Conservation (phyloP, 306 rosid species). For the Rosa rugosa region DNA sequence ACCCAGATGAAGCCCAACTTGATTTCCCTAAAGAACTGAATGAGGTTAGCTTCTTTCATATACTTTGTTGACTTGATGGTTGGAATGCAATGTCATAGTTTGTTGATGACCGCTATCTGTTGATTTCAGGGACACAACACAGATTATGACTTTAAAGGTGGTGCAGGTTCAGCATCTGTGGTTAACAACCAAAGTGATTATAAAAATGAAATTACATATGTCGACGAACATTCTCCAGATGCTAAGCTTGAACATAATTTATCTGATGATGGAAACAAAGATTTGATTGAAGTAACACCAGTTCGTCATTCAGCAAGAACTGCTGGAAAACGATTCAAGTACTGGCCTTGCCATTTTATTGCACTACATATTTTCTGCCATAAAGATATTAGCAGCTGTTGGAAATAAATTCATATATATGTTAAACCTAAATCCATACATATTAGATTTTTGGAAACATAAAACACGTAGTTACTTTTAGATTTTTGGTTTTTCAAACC, state of each 20-base stretch:
- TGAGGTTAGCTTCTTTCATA: constrained; percentile 40
- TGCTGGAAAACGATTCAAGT: constrained; percentile 64
- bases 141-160: constrained; percentile 78
- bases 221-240: constrained; percentile 44
- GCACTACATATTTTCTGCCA: constrained; percentile 21
- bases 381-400: neutral
- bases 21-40: constrained; percentile 72
- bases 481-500: neutral
- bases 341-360: constrained; percentile 37
- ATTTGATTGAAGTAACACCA: constrained; percentile 44
- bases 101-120: constrained; percentile 19
- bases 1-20: constrained; percentile 74
- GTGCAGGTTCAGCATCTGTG: constrained; percentile 55
- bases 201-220: constrained; percentile 36
- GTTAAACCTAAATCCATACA: neutral
- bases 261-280: constrained; percentile 52
- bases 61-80: neutral
- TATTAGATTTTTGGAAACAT: neutral
- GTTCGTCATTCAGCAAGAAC: constrained; percentile 73
- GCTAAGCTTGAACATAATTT: constrained; percentile 45
- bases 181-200: constrained; percentile 33
- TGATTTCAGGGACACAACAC: constrained; percentile 55
- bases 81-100: constrained; percentile 21
- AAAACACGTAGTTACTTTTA: neutral
- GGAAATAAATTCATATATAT: neutral